phyloP scores from a whole-genome alignment of 1,284 basidiomycete genomes.

The Sporisorium graminicola region DNA sequence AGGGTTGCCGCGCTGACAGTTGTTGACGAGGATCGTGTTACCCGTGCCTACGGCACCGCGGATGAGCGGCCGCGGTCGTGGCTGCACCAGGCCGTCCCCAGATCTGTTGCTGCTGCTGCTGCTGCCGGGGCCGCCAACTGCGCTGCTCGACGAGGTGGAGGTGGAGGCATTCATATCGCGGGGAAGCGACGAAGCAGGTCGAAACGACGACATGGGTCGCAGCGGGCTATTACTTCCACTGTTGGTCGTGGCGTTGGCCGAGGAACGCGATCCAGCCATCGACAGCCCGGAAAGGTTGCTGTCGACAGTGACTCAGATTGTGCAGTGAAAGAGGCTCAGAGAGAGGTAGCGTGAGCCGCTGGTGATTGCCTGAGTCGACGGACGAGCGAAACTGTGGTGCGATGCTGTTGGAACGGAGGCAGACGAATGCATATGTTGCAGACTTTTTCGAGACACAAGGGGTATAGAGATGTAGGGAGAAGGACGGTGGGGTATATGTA shows the following conservation, averaged over 20 bases:
- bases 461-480: background rate
- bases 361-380: too few species aligned
- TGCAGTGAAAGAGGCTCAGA: background rate
- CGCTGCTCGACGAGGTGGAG: background rate
- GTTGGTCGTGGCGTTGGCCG: background rate
- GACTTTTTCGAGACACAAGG: slow-evolving; percentile 1
- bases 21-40: slow-evolving; percentile 61
- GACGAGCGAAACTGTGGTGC: too few species aligned
- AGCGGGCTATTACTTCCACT: slow-evolving; percentile 1
- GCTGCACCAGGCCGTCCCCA: slow-evolving; percentile 19
- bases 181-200: slow-evolving; percentile 37
- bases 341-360: background rate
- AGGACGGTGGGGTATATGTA: slow-evolving; percentile 9
- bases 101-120: too few species aligned
- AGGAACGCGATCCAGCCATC: background rate
- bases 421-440: background rate
- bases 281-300: too few species aligned
- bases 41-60: slow-evolving; percentile 56
- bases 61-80: slow-evolving; percentile 51
- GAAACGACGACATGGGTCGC: slow-evolving; percentile 45
- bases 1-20: slow-evolving; percentile 83
- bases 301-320: background rate
- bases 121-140: background rate
- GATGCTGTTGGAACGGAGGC: background rate
- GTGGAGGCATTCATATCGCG: slow-evolving; percentile 15